phyloP scores from a whole-genome alignment of 2,329 filamentous ascomycete species.

The Pseudocercospora cruenta region DNA sequence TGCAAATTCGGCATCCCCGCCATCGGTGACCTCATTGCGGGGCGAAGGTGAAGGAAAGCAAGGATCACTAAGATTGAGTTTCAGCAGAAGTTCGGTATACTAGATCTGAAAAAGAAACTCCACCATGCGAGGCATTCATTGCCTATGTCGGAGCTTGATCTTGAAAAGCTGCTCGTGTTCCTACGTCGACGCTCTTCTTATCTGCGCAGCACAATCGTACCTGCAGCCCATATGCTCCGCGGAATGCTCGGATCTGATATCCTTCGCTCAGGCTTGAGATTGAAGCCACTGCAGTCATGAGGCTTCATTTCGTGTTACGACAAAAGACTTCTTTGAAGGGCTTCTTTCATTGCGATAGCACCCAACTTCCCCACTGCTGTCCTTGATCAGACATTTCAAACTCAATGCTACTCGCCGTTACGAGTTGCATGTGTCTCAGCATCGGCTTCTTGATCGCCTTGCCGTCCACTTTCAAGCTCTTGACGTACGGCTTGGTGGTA shows the following conservation, averaged over 20 bases:
- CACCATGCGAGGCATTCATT: not conserved
- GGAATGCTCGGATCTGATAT: no score
- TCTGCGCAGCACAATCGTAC: not conserved
- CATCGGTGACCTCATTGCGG: not conserved
- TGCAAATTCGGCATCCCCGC: not conserved
- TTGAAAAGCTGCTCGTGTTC: no score
- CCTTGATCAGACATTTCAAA: slow-evolving; percentile 52
- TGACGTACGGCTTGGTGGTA: slow-evolving; percentile 46
- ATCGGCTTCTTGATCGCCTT: slow-evolving; percentile 39
- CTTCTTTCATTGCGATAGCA: not conserved
- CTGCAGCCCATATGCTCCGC: no score
- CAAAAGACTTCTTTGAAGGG: no score
- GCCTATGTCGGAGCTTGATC: not conserved
- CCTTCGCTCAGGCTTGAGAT: not conserved
- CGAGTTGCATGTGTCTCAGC: slow-evolving; percentile 47
- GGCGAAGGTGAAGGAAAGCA: slow-evolving; percentile 1
- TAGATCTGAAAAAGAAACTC: not conserved
- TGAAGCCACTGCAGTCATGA: not conserved
- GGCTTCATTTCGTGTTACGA: not conserved
- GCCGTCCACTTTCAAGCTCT: slow-evolving; percentile 48
- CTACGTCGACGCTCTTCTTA: not conserved
- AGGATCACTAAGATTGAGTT: not conserved
- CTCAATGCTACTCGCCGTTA: slow-evolving; percentile 44
- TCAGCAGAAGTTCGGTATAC: not conserved
- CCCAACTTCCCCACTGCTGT: slow-evolving; percentile 38